Conservation (phyloP, 2,329 filamentous ascomycete species). For the Pezizomycotina sp. region DNA sequence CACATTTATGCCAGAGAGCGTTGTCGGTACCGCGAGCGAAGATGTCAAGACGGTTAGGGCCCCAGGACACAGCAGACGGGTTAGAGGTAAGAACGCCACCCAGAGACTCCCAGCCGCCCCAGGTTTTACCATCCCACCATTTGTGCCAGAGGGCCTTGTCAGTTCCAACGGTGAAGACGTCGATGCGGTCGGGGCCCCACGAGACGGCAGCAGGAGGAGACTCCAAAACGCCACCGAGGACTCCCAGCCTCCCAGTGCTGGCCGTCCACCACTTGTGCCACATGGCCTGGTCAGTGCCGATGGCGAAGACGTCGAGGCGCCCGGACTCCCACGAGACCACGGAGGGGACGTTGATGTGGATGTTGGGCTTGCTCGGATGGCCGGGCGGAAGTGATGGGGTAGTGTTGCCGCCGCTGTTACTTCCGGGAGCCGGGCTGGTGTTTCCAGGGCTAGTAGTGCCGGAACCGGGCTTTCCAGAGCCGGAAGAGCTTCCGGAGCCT, state of each 20-base stretch:
- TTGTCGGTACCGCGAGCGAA: constrained; percentile 22
- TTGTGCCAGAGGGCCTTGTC: constrained; percentile 21
- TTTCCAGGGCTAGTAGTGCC: too few relatives aligned
- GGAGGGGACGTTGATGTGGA: too few relatives aligned
- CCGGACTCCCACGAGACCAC: too few relatives aligned
- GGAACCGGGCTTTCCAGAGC: too few relatives aligned
- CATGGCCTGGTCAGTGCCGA: constrained; percentile 21
- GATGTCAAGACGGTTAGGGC: constrained; percentile 20
- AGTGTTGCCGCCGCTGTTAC: too few relatives aligned
- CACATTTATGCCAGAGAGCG: constrained; percentile 21
- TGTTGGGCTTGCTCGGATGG: too few relatives aligned
- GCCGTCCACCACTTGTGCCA: too few relatives aligned
- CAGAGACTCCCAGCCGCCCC: constrained; percentile 18
- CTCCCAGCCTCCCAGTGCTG: too few relatives aligned
- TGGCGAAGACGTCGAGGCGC: constrained; percentile 21
- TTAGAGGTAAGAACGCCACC: constrained; percentile 20
- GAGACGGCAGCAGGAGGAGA: constrained; percentile 15
- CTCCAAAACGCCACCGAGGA: too few relatives aligned
- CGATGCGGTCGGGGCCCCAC: constrained; percentile 20
- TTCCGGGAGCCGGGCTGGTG: too few relatives aligned
- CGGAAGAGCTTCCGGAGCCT: too few relatives aligned
- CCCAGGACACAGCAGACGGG: constrained; percentile 22
- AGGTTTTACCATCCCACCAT: constrained; percentile 18
- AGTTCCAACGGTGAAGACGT: constrained; percentile 22
- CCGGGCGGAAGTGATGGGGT: too few relatives aligned